Evolutionary conservation across 2,329 filamentous ascomycete genomes (phyloP).

Genomic region (Paecilomyces variotii): DNA sequence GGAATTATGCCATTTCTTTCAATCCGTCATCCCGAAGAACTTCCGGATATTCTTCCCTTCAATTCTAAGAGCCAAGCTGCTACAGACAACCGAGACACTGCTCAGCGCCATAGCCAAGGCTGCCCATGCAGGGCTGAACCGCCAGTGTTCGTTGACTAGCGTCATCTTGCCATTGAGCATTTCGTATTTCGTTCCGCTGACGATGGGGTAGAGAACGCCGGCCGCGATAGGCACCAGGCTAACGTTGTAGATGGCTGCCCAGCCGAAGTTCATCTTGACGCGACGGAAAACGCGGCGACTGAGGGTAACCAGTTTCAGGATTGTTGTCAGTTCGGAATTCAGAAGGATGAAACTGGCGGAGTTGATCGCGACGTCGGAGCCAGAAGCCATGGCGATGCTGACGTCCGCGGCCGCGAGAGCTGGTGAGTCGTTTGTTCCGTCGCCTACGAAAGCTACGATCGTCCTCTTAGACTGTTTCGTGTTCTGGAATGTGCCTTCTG

Average conservation of each 20-base stretch:
- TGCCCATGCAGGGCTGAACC: slow-evolving; percentile 60
- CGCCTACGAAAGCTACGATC: slow-evolving; percentile 74
- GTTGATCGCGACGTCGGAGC: slow-evolving; percentile 74
- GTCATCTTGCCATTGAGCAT: slow-evolving; percentile 23
- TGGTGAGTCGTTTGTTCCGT: slow-evolving; percentile 80
- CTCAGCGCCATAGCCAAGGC: slow-evolving; percentile 87
- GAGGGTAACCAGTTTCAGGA: slow-evolving; percentile 66
- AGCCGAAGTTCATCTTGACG: slow-evolving; percentile 77
- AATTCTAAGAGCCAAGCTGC: slow-evolving; percentile 64
- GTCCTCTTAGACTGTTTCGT: slow-evolving; percentile 29
- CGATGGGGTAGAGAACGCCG: slow-evolving; percentile 63
- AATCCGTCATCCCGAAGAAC: slow-evolving; percentile 1
- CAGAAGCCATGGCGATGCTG: slow-evolving; percentile 72
- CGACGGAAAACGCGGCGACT: slow-evolving; percentile 64
- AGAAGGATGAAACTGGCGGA: slow-evolving; percentile 76
- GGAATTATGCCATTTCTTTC: not conserved
- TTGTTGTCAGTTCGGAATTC: slow-evolving; percentile 58
- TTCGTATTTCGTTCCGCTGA: slow-evolving; percentile 29
- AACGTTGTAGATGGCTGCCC: slow-evolving; percentile 77
- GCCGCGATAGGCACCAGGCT: slow-evolving; percentile 73
- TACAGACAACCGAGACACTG: slow-evolving; percentile 79
- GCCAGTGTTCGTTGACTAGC: slow-evolving; percentile 32
- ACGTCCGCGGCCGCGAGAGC: slow-evolving; percentile 74
- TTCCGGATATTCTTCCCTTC: slow-evolving; percentile 13
- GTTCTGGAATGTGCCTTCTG: slow-evolving; percentile 43